Percentiles rank a stretch among this genome's conserved stretches.
phyloP scores from a whole-genome alignment of 2,329 filamentous ascomycete genomes.

The Exophiala bonariae region DNA sequence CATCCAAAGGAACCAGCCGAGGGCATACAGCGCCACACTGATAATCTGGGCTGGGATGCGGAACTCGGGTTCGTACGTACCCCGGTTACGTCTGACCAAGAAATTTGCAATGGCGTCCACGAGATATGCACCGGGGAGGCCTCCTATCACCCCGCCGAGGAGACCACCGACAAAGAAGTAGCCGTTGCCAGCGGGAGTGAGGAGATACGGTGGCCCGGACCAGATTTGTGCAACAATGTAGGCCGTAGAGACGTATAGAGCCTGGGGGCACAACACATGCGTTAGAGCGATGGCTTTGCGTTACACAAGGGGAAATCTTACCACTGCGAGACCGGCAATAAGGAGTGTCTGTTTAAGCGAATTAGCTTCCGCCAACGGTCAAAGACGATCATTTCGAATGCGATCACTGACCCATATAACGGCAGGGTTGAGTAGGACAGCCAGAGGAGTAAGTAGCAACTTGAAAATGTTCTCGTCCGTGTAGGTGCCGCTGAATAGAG shows the following conservation, averaged over 20 bases:
- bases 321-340: slow-evolving; percentile 34
- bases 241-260: slow-evolving; percentile 15
- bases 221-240: slow-evolving; percentile 39
- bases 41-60: slow-evolving; percentile 35
- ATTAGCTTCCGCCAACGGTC: slow-evolving; percentile 31
- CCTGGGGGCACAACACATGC: slow-evolving; percentile 26
- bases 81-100: slow-evolving; percentile 37
- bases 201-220: slow-evolving; percentile 32
- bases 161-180: slow-evolving; percentile 34
- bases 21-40: no score
- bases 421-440: not conserved
- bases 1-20: no score
- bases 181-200: slow-evolving; percentile 35
- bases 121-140: slow-evolving; percentile 31
- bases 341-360: slow-evolving; percentile 34
- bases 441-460: slow-evolving; percentile 30
- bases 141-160: slow-evolving; percentile 30
- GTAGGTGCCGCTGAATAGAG: slow-evolving; percentile 6
- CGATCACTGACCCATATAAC: no score
- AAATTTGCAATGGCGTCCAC: slow-evolving; percentile 37
- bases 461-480: slow-evolving; percentile 7
- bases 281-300: slow-evolving; percentile 38
- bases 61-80: slow-evolving; percentile 43
- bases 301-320: slow-evolving; percentile 39
- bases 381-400: no score